These are phyloP conservation scores for Sporisorium sorghi DNA, from an alignment of 1,284 basidiomycete genomes.

Conservation along the genomic window DNA sequence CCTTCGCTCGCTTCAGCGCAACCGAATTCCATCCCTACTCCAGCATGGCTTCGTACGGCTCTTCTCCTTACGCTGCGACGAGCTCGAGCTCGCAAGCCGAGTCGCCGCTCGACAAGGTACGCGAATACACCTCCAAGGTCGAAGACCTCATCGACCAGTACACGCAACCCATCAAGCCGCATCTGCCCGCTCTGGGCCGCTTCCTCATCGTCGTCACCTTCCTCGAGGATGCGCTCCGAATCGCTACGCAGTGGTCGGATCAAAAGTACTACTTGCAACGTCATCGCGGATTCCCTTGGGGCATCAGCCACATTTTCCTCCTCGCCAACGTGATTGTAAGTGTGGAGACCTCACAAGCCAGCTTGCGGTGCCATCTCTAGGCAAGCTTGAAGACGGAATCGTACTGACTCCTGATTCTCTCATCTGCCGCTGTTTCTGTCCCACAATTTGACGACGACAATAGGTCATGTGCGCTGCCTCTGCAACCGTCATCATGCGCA, in stretches of 20 bases:
- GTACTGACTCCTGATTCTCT: not conserved
- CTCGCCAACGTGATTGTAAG: conserved; percentile 89
- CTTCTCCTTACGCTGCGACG: conserved; percentile 51
- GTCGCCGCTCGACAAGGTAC: conserved; percentile 81
- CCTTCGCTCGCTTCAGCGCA: conserved; percentile 10
- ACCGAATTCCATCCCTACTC: conserved; percentile 13
- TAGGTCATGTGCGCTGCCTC: conserved; percentile 84
- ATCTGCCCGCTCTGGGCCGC: conserved; percentile 92
- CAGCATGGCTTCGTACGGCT: conserved; percentile 55
- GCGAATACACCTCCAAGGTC: conserved; percentile 77
- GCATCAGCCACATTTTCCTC: conserved; percentile 91
- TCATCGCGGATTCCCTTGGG: conserved; percentile 94
- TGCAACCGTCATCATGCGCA: conserved; percentile 86
- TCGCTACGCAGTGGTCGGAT: conserved; percentile 92
- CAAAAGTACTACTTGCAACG: conserved; percentile 78
- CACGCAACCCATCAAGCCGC: conserved; percentile 92
- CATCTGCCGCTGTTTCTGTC: not conserved
- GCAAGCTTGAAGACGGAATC: not conserved
- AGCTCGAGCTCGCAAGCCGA: conserved; percentile 43
- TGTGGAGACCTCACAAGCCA: conserved; percentile 42
- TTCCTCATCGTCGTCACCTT: conserved; percentile 99
- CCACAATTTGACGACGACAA: not conserved
- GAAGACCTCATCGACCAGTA: conserved; percentile 94
- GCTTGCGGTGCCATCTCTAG: not conserved
- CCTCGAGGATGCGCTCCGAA: conserved; percentile 93